Conservation (phyloP, 345 rosid species). For the Populus ilicifolia region DNA sequence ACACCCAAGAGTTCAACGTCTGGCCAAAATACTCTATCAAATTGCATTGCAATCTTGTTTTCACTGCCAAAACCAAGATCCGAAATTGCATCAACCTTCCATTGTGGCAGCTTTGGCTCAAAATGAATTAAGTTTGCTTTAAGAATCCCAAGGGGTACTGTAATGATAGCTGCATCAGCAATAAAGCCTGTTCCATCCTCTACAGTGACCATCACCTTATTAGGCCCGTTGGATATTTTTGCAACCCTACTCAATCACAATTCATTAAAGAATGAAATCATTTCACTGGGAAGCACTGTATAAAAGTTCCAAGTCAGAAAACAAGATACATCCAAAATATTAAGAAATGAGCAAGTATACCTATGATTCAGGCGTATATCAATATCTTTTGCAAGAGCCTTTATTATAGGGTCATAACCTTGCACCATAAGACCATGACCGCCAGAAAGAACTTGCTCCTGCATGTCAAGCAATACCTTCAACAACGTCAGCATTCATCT, state of each 20-base stretch:
- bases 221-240: constrained; percentile 40
- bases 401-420: constrained; percentile 79
- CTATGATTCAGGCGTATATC: constrained; percentile 65
- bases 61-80: constrained; percentile 80
- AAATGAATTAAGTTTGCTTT: constrained; percentile 76
- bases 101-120: constrained; percentile 74
- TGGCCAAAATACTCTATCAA: constrained; percentile 74
- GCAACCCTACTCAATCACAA: constrained; percentile 45
- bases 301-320: not conserved
- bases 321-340: not conserved
- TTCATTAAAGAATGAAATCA: constrained; percentile 11
- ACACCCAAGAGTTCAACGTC: constrained; percentile 70
- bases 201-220: constrained; percentile 56
- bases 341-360: constrained; percentile 26
- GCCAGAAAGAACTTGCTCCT: constrained; percentile 88
- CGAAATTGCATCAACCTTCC: constrained; percentile 76
- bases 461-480: constrained; percentile 20
- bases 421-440: constrained; percentile 95
- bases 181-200: constrained; percentile 54
- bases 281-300: not conserved
- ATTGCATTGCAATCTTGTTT: constrained; percentile 71
- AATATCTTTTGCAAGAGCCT: constrained; percentile 72
- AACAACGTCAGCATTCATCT: constrained; percentile 10
- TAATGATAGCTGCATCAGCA: constrained; percentile 73
- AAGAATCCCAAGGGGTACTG: constrained; percentile 77